A percentile compares a stretch with the other conserved stretches of the same genome.
Evolutionary conservation across 352 stramenopile genomes (phyloP).

Genomic region (Phytopythium kandeliae): DNA sequence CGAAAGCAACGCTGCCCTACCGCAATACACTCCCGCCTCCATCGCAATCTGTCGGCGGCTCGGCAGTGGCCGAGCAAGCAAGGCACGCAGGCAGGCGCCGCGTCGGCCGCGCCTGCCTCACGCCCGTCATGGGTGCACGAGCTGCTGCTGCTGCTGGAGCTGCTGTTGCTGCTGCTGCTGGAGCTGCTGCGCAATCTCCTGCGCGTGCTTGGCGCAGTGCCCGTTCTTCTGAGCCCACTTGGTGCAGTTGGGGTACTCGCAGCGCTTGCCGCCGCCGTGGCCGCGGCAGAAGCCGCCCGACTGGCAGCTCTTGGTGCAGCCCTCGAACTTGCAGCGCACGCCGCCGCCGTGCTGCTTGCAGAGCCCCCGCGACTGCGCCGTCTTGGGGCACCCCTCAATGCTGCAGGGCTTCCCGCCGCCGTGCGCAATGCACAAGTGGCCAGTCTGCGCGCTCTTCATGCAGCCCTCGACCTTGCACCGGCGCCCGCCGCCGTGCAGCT

Average conservation of each 20-base stretch:
- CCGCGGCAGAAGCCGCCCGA: constrained; percentile 80
- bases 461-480: constrained; percentile 85
- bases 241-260: constrained; percentile 76
- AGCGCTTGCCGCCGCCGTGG: constrained; percentile 81
- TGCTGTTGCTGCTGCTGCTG: constrained; percentile 32
- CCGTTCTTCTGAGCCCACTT: constrained; percentile 88
- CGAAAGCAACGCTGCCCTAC: neutral
- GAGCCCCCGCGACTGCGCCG: constrained; percentile 73
- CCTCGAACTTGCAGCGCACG: constrained; percentile 83
- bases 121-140: constrained; percentile 26
- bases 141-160: constrained; percentile 29
- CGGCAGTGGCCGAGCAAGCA: neutral
- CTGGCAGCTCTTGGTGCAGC: constrained; percentile 84
- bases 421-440: constrained; percentile 81
- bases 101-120: too few relatives aligned
- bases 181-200: constrained; percentile 65
- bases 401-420: constrained; percentile 82
- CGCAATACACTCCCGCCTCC: constrained; percentile 1
- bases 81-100: neutral
- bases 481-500: constrained; percentile 70
- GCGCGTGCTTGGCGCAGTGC: constrained; percentile 82
- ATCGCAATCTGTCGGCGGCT: constrained; percentile 3
- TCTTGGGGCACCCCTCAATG: constrained; percentile 82
- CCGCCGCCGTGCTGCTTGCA: constrained; percentile 85
- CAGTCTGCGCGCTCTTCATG: constrained; percentile 85